These are phyloP conservation scores for Fusarium floridanum DNA, from an alignment of 2,329 filamentous ascomycete species.

Conservation along the genomic window DNA sequence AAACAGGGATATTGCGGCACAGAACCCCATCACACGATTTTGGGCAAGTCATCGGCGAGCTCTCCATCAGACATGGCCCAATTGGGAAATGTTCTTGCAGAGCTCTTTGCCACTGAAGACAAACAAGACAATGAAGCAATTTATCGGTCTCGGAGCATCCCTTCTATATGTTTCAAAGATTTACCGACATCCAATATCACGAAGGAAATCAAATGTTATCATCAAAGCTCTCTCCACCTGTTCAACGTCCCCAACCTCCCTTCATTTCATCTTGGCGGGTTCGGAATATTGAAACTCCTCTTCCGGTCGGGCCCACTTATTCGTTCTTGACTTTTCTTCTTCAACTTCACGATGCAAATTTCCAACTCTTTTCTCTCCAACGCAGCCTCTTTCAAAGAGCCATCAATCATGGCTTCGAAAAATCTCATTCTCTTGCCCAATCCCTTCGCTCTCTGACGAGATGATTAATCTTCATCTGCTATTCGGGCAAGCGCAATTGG, in stretches of 20 bases:
- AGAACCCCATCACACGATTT: slow-evolving; percentile 3
- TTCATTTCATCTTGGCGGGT: not conserved
- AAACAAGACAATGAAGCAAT: not conserved
- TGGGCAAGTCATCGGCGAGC: not conserved
- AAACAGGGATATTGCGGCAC: slow-evolving; percentile 6
- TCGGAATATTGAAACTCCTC: slow-evolving; percentile 9
- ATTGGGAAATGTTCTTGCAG: slow-evolving; percentile 21
- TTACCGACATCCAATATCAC: not conserved
- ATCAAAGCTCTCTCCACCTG: not conserved
- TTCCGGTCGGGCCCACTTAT: slow-evolving; percentile 20
- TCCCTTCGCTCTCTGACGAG: not conserved
- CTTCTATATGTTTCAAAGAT: not conserved
- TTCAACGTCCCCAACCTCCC: not conserved
- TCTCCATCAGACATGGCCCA: slow-evolving; percentile 3
- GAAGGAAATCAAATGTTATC: not conserved
- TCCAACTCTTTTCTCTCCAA: not conserved
- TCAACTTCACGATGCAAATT: slow-evolving; percentile 1
- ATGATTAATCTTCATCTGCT: slow-evolving; percentile 3
- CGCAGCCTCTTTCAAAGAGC: not conserved
- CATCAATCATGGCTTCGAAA: not conserved
- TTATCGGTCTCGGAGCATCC: not conserved
- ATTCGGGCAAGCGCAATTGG: not conserved
- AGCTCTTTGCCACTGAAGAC: slow-evolving; percentile 23
- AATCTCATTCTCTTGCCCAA: not conserved
- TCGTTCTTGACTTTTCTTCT: not conserved